Evolutionary conservation across 177 flowering plant species (phyloP), one percentile per base, ranked within the genome.

Genomic region (Telopea speciosissima): DNA sequence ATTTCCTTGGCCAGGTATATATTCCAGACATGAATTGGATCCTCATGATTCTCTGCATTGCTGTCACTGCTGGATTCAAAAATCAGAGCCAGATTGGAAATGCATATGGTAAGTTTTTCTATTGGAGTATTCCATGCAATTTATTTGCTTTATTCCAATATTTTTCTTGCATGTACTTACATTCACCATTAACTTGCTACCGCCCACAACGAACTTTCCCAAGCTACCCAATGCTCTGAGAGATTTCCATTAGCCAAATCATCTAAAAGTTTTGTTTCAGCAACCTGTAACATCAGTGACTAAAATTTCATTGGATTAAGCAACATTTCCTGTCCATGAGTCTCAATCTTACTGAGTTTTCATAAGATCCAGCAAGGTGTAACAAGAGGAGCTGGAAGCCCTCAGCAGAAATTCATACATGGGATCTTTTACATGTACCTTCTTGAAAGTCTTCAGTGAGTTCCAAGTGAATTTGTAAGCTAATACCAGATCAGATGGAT

Each of bases 11-110:
- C 25, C 97, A 90, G 79, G 88, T 93, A 67, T 93, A 93, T 72
- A 83, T 88, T 78, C 98, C 98, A 17, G 98, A 92, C 75, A 89
- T 92, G 19, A 92, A 92, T 77, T 92, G 96, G 96, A 75, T 91
- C 61, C 92, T 93, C 62, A 90, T 92, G 97, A 58, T 92, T 77
- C 90, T 92, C 24, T 92, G 97, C 74, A 85, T 92, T 71, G 84
- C 83, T 42, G 96, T 90, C 24, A 89, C 94, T 21, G 90, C 88
- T 75, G 94, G 93, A 73, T 93, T 93, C 78, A 80, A 82, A 79
- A 86, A 93, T 75, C 88, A 89, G 74, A 91, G 77, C 75, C 92
- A 92, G 84, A 93, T 93, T 28, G 98, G 92, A 68, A 91, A 91
- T 81, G 97, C 97, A 64, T 88, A 82, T 72, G 97, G 97, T 89